Percentiles rank a stretch among this genome's conserved stretches.
Evolutionary conservation across 2,329 filamentous ascomycete species (phyloP).

Genomic region (Dryadomyces quercus-mongolicae): DNA sequence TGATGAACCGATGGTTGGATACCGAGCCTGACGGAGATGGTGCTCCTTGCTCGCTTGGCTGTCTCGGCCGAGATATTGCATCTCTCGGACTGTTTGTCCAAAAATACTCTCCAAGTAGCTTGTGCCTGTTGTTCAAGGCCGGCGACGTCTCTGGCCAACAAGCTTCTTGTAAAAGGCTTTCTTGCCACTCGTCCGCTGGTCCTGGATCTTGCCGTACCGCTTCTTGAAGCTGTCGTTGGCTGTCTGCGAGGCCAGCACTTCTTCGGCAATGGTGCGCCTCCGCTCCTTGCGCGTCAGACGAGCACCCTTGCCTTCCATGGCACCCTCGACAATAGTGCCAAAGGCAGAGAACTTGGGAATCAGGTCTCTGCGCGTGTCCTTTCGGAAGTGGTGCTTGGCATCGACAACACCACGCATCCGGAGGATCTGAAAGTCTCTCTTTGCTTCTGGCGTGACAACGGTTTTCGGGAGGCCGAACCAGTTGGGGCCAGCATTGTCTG

Average conservation of each 20-base stretch:
- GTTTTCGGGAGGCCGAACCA: slow-evolving; percentile 89
- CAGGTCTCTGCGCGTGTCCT: slow-evolving; percentile 58
- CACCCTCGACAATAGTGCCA: slow-evolving; percentile 77
- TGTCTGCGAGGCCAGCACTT: slow-evolving; percentile 59
- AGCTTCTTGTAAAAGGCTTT: slow-evolving; percentile 81
- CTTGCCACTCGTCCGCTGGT: slow-evolving; percentile 72
- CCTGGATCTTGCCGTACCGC: slow-evolving; percentile 80
- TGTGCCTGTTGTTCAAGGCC: slow-evolving; percentile 4
- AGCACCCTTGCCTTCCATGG: slow-evolving; percentile 74
- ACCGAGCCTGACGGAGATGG: too few species aligned
- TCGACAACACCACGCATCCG: slow-evolving; percentile 84
- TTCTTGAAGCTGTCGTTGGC: slow-evolving; percentile 62
- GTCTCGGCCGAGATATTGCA: too few species aligned
- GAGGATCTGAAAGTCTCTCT: slow-evolving; percentile 78
- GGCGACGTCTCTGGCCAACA: slow-evolving; percentile 28
- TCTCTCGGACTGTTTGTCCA: too few species aligned
- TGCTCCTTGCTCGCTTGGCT: too few species aligned
- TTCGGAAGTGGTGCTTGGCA: slow-evolving; percentile 83
- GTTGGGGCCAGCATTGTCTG: slow-evolving; percentile 56
- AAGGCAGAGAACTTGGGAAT: slow-evolving; percentile 79
- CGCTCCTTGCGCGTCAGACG: slow-evolving; percentile 78
- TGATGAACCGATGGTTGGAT: too few species aligned
- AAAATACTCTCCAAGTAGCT: too few species aligned
- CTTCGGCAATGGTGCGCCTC: slow-evolving; percentile 76
- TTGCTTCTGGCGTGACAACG: slow-evolving; percentile 62